Conservation (phyloP, 2,329 filamentous ascomycete species). For the Venturiaceae sp. region DNA sequence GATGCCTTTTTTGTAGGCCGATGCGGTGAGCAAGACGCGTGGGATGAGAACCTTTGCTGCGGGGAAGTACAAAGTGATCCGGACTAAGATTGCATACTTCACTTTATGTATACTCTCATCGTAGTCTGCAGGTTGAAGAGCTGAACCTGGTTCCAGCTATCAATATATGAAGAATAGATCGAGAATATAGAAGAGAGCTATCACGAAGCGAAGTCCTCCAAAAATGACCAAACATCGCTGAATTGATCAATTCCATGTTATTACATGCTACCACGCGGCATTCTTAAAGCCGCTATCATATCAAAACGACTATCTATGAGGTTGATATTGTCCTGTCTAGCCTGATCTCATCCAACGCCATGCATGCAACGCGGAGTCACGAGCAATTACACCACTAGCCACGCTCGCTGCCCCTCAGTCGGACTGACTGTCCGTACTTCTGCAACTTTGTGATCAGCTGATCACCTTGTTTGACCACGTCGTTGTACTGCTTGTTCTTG, state of each 20-base stretch:
- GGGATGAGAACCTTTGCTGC: not conserved
- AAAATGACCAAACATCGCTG: not conserved
- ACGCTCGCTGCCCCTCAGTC: slow-evolving; percentile 87
- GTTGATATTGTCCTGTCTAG: not conserved
- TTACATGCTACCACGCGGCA: not conserved
- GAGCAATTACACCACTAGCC: slow-evolving; percentile 40
- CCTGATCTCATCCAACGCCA: not conserved
- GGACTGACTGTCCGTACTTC: slow-evolving; percentile 96
- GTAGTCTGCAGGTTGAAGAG: no score
- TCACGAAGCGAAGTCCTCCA: not conserved
- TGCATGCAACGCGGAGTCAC: not conserved
- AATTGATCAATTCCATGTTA: not conserved
- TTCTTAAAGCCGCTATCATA: not conserved
- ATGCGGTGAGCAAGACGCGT: not conserved
- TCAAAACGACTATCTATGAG: not conserved
- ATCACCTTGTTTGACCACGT: slow-evolving; percentile 95
- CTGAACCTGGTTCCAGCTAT: no score
- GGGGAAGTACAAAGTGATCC: no score
- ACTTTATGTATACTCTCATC: no score
- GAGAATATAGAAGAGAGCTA: no score
- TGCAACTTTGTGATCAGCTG: slow-evolving; percentile 97
- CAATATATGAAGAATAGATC: no score
- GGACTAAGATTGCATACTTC: no score
- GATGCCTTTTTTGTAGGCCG: not conserved
- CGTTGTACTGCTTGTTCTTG: slow-evolving; percentile 99